phyloP scores from a whole-genome alignment of 257 asterid species.

The Paraleonurus japonicus region DNA sequence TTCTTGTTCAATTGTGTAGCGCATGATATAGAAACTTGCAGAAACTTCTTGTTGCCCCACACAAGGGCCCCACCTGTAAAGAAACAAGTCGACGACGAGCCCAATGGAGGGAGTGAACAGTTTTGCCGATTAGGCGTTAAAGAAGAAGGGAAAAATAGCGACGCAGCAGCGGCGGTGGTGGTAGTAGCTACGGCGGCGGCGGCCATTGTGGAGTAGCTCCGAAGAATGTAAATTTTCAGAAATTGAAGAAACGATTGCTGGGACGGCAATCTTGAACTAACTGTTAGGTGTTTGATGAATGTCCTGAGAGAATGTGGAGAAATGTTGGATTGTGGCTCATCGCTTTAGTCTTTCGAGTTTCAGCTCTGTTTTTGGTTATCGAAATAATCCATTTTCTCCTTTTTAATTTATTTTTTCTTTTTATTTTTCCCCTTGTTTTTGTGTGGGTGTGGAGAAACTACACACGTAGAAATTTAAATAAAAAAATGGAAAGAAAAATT shows the following conservation, averaged over 20 bases:
- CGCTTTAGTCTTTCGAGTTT: slow-evolving; percentile 15
- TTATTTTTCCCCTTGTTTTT: neutral
- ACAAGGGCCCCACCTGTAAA: slow-evolving; percentile 46
- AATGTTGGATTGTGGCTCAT: slow-evolving; percentile 32
- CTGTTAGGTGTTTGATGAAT: slow-evolving; percentile 34
- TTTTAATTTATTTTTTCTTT: neutral
- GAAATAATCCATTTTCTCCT: slow-evolving; percentile 5
- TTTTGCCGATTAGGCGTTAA: slow-evolving; percentile 30
- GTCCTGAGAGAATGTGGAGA: slow-evolving; percentile 31
- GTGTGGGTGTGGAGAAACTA: slow-evolving; percentile 35
- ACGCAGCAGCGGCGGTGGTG: slow-evolving; percentile 37
- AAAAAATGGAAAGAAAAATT: neutral
- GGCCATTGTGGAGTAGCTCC: slow-evolving; percentile 31
- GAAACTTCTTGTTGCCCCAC: slow-evolving; percentile 43
- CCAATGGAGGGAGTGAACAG: slow-evolving; percentile 30
- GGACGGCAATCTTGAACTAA: neutral
- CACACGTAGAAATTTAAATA: neutral
- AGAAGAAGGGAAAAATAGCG: slow-evolving; percentile 42
- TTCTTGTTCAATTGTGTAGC: slow-evolving; percentile 52
- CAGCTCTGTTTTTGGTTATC: slow-evolving; percentile 16
- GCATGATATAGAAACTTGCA: slow-evolving; percentile 44
- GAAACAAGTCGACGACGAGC: slow-evolving; percentile 56
- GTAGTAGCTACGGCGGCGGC: slow-evolving; percentile 26
- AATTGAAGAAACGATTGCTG: neutral
- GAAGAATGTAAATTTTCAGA: neutral